phyloP scores from a whole-genome alignment of 108 stramenopile genomes.

The Skeletonema grethae region DNA sequence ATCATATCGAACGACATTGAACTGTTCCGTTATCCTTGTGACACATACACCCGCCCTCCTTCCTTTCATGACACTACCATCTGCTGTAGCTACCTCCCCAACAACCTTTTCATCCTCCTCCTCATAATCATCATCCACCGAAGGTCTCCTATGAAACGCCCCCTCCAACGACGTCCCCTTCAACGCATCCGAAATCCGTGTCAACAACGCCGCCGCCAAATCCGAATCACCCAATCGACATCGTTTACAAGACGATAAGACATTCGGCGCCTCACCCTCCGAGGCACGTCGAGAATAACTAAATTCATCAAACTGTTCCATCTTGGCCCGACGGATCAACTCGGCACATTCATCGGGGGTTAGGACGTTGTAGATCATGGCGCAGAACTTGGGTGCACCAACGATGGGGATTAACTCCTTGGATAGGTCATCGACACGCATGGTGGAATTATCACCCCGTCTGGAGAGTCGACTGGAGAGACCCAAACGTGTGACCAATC shows the following conservation, averaged over 20 bases:
- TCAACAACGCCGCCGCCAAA: slow-evolving; percentile 2
- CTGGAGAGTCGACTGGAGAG: not conserved
- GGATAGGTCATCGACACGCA: slow-evolving; percentile 13
- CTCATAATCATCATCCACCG: not conserved
- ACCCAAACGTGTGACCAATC: not conserved
- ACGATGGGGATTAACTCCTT: slow-evolving; percentile 12
- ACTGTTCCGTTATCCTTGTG: not conserved
- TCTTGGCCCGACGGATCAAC: slow-evolving; percentile 20
- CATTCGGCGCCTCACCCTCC: not conserved
- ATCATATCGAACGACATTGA: not conserved
- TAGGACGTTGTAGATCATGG: slow-evolving; percentile 25
- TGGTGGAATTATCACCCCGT: not conserved
- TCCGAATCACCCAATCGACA: slow-evolving; percentile 18
- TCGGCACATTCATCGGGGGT: slow-evolving; percentile 35
- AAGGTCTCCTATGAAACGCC: not conserved
- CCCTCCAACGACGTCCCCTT: not conserved
- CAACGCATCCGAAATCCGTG: slow-evolving; percentile 6
- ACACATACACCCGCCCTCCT: not conserved
- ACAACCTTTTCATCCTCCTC: not conserved
- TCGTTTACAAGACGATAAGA: slow-evolving; percentile 2
- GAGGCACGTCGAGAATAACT: slow-evolving; percentile 10
- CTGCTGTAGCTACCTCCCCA: not conserved
- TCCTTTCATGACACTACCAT: not conserved
- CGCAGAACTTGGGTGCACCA: slow-evolving; percentile 5
- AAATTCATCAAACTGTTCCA: slow-evolving; percentile 23